A percentile compares a stretch with the other conserved stretches of the same genome.
phyloP scores from a whole-genome alignment of 108 stramenopile species.

The Poteriospumella lacustris region DNA sequence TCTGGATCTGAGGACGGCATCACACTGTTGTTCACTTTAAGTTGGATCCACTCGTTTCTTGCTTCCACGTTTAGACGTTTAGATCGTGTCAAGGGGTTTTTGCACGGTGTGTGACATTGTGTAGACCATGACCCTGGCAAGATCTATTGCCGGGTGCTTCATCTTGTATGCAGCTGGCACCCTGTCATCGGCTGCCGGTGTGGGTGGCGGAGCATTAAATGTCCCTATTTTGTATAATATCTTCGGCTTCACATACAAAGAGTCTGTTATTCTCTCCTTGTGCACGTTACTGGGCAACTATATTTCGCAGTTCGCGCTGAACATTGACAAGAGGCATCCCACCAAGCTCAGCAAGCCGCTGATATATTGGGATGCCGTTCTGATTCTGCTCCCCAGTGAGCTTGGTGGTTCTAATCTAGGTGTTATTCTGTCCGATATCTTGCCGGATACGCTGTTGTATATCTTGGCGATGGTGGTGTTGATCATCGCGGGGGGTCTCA shows the following conservation, averaged over 20 bases:
- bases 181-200: constrained; percentile 2
- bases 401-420: constrained; percentile 23
- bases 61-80: too few relatives aligned
- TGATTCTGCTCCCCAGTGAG: constrained; percentile 10
- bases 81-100: too few relatives aligned
- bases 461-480: constrained; percentile 4
- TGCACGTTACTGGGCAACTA: neutral
- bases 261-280: constrained; percentile 8
- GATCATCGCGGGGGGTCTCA: neutral
- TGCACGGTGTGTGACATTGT: too few relatives aligned
- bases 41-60: too few relatives aligned
- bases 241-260: neutral
- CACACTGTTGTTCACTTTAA: too few relatives aligned
- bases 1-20: too few relatives aligned
- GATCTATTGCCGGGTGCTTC: too few relatives aligned
- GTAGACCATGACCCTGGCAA: too few relatives aligned
- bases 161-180: neutral
- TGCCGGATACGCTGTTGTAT: neutral
- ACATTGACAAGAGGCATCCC: neutral
- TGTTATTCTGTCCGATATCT: neutral
- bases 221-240: neutral
- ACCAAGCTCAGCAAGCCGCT: neutral
- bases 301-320: neutral
- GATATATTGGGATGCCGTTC: constrained; percentile 20
- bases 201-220: constrained; percentile 12